Conservation (phyloP, 768 basidiomycete species). For the Floccularia luteovirens region DNA sequence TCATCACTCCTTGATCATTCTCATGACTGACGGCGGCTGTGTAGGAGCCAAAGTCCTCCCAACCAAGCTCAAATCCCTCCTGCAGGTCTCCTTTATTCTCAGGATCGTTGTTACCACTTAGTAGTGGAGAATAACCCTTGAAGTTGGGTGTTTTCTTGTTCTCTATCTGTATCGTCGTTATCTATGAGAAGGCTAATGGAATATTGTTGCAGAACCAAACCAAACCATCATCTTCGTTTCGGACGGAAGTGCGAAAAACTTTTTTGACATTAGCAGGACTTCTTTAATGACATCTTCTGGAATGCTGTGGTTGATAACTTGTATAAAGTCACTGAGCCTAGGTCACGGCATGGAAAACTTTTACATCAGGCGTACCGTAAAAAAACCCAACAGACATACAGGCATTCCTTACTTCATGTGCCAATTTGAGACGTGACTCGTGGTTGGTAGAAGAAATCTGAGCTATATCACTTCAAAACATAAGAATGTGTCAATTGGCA, state of each 20-base stretch:
- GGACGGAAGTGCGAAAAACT: slow-evolving; percentile 61
- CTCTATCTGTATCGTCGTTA: slow-evolving; percentile 40
- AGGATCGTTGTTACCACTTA: slow-evolving; percentile 71
- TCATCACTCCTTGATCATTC: slow-evolving; percentile 46
- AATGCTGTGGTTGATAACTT: slow-evolving; percentile 76
- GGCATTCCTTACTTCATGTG: slow-evolving; percentile 57
- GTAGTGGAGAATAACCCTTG: slow-evolving; percentile 66
- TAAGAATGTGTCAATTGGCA: no score
- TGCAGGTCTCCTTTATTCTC: slow-evolving; percentile 80
- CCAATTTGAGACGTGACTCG: slow-evolving; percentile 43
- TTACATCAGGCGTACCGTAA: slow-evolving; percentile 43
- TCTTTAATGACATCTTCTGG: slow-evolving; percentile 37
- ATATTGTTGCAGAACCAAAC: neutral
- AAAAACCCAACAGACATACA: slow-evolving; percentile 83
- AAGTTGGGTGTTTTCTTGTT: slow-evolving; percentile 63
- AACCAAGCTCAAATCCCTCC: slow-evolving; percentile 86
- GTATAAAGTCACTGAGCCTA: neutral
- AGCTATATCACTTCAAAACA: no score
- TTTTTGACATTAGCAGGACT: slow-evolving; percentile 39
- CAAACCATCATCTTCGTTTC: slow-evolving; percentile 61
- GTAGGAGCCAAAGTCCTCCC: slow-evolving; percentile 39
- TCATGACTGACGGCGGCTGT: slow-evolving; percentile 16
- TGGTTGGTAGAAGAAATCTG: no score
- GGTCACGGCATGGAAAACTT: neutral
- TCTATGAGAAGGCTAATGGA: neutral